phyloP scores from a whole-genome alignment of 768 basidiomycete genomes.

The Macrolepiota albuminosa region DNA sequence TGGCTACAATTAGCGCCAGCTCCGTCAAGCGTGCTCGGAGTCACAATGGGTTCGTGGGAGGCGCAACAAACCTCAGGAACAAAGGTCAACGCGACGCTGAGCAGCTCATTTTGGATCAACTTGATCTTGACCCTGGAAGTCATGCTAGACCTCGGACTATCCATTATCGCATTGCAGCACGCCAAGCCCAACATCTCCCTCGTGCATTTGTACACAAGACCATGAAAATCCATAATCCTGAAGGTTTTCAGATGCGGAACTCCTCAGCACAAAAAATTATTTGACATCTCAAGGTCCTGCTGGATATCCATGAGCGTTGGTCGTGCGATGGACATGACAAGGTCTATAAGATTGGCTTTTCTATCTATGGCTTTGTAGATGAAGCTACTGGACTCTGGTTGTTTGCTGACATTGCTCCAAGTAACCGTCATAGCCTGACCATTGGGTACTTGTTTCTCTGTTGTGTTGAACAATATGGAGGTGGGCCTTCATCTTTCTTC shows the following conservation, averaged over 20 bases:
- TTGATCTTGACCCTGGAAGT: too few species aligned
- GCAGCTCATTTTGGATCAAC: neutral
- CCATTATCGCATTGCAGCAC: neutral
- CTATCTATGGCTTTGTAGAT: conserved; percentile 23
- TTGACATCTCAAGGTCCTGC: conserved; percentile 29
- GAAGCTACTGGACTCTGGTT: conserved; percentile 6
- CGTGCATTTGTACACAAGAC: neutral
- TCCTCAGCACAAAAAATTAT: neutral
- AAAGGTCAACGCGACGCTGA: neutral
- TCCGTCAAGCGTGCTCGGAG: neutral
- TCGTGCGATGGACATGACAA: neutral
- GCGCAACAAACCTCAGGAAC: neutral
- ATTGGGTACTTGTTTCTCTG: conserved; percentile 22
- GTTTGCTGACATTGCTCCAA: conserved; percentile 8
- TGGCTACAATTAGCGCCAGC: neutral
- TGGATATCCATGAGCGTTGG: neutral
- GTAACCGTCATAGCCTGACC: conserved; percentile 1
- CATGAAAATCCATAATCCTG: too few species aligned
- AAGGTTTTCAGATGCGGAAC: neutral
- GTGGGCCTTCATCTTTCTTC: too few species aligned
- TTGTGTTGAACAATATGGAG: too few species aligned
- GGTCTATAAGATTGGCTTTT: conserved; percentile 32
- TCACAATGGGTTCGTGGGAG: neutral
- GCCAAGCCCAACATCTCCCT: neutral
- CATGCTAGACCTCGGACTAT: neutral